Evolutionary conservation across 2,329 filamentous ascomycete species (phyloP).

Genomic region (Orbilia oligospora): DNA sequence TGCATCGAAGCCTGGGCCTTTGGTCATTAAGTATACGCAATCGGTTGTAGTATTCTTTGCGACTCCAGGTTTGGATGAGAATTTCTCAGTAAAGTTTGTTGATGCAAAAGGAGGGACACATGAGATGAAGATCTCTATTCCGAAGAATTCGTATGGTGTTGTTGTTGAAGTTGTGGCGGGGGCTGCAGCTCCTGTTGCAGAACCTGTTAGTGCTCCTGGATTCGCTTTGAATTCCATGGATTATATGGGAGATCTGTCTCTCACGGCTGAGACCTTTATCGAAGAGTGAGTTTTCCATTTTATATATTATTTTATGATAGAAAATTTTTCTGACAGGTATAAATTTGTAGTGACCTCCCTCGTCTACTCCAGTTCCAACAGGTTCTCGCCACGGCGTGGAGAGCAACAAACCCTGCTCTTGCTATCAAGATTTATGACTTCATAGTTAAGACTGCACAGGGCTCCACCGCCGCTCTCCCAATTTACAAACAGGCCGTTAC

Average conservation of each 20-base stretch:
- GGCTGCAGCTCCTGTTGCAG: not conserved
- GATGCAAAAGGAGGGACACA: constrained; percentile 29
- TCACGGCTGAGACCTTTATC: constrained; percentile 46
- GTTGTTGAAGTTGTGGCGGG: constrained; percentile 36
- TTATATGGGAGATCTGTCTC: constrained; percentile 52
- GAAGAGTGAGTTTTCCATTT: constrained; percentile 52
- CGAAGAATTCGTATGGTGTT: constrained; percentile 31
- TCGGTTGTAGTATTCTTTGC: constrained; percentile 52
- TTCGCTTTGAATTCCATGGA: constrained; percentile 49
- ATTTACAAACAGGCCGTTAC: constrained; percentile 56
- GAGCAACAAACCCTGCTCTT: constrained; percentile 33
- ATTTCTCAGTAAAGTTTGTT: constrained; percentile 49
- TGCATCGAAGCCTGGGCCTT: constrained; percentile 33
- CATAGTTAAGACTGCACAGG: constrained; percentile 46
- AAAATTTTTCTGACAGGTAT: not conserved
- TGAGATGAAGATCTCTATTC: constrained; percentile 35
- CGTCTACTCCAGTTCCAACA: constrained; percentile 58
- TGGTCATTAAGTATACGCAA: constrained; percentile 51
- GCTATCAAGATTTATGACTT: constrained; percentile 54
- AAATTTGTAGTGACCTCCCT: constrained; percentile 49
- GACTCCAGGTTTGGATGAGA: constrained; percentile 34
- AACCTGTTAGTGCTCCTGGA: constrained; percentile 35
- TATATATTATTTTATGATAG: too few relatives aligned
- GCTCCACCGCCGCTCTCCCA: constrained; percentile 39
- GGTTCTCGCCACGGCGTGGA: constrained; percentile 54